These are phyloP conservation scores for Puccinia polysora DNA, from an alignment of 1,284 basidiomycete genomes.

Conservation along the genomic window DNA sequence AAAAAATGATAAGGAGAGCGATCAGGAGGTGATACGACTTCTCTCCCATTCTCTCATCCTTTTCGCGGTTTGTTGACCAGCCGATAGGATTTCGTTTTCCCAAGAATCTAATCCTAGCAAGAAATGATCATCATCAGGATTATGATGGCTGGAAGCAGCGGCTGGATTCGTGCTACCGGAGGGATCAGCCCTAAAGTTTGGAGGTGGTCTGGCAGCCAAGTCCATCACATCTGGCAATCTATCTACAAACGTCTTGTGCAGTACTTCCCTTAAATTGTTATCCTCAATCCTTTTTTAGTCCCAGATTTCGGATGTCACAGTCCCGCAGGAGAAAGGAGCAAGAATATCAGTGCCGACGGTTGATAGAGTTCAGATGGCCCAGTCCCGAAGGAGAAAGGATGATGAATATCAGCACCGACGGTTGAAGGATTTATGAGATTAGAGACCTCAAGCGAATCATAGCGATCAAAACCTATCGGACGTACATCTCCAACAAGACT, in stretches of 20 bases:
- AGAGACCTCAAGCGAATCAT: no score
- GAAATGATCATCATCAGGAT: conserved; percentile 49
- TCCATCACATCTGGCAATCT: conserved; percentile 51
- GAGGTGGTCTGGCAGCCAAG: conserved; percentile 48
- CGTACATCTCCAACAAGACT: conserved; percentile 44
- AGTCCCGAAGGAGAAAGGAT: no score
- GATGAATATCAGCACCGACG: no score
- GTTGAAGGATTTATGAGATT: no score
- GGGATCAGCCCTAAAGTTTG: conserved; percentile 46
- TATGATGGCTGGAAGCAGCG: background rate
- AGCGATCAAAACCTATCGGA: no score
- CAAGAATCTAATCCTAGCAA: conserved; percentile 49
- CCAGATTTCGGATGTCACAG: background rate
- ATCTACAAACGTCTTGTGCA: conserved; percentile 47
- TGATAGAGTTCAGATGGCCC: no score
- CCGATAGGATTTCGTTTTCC: conserved; percentile 49
- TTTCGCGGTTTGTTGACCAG: conserved; percentile 19
- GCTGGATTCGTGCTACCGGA: conserved; percentile 27
- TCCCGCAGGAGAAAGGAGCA: no score
- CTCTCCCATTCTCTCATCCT: conserved; percentile 8
- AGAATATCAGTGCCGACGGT: no score
- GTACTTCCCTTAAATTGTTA: conserved; percentile 44
- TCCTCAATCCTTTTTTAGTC: conserved; percentile 47
- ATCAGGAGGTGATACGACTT: background rate
- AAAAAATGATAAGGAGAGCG: no score